A percentile compares a stretch with the other conserved stretches of the same genome.
These are phyloP conservation scores for Calonectria henricotiae DNA, from an alignment of 2,329 filamentous ascomycete genomes.

Conservation along the genomic window DNA sequence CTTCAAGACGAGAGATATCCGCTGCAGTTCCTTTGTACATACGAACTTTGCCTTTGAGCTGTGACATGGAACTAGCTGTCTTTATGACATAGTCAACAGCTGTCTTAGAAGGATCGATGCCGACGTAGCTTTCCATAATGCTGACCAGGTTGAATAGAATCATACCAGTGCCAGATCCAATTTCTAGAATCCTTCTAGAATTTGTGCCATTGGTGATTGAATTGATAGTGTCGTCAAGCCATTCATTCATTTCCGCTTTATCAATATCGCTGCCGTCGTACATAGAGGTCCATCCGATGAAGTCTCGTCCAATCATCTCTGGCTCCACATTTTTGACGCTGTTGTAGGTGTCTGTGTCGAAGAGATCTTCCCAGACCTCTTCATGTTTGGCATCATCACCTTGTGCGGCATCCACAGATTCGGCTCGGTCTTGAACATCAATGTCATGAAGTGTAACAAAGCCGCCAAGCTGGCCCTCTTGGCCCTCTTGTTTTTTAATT, in stretches of 20 bases:
- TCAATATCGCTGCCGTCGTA: conserved; percentile 53
- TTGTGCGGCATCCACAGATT: too few species aligned
- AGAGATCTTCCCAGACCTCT: not conserved
- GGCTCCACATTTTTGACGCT: not conserved
- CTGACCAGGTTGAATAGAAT: not conserved
- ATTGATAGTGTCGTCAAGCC: not conserved
- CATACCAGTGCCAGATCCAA: conserved; percentile 2
- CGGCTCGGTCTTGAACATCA: too few species aligned
- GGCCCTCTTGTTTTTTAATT: not conserved
- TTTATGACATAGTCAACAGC: too few species aligned
- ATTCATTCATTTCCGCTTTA: conserved; percentile 23
- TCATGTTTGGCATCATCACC: not conserved
- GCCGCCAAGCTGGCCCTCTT: too few species aligned
- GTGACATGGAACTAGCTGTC: too few species aligned
- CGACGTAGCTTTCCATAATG: too few species aligned
- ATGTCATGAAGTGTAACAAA: too few species aligned
- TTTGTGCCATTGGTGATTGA: not conserved
- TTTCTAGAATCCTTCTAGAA: not conserved
- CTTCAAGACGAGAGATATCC: too few species aligned
- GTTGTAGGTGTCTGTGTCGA: not conserved
- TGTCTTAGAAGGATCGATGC: too few species aligned
- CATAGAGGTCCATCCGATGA: conserved; percentile 55
- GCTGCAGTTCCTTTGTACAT: not conserved
- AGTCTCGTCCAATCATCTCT: not conserved
- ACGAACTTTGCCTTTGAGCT: too few species aligned